These are phyloP conservation scores for Phialophora verrucosa DNA, from an alignment of 2,329 filamentous ascomycete genomes.

Conservation along the genomic window DNA sequence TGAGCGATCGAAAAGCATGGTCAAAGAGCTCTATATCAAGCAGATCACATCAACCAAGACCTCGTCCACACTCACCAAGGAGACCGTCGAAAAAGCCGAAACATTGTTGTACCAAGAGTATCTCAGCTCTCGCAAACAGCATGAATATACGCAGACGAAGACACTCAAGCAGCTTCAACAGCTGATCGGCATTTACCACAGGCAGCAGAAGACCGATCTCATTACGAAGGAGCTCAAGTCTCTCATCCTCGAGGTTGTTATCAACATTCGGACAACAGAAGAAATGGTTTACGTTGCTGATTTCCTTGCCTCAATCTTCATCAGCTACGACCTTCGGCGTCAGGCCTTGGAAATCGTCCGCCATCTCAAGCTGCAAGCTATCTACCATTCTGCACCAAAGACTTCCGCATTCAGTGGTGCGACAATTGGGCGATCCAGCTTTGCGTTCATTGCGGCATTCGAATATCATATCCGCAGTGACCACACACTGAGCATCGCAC, in stretches of 20 bases:
- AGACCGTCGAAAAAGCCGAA: slow-evolving; percentile 22
- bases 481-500: slow-evolving; percentile 44
- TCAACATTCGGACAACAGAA: slow-evolving; percentile 48
- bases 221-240: slow-evolving; percentile 44
- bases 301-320: slow-evolving; percentile 55
- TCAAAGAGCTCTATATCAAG: slow-evolving; percentile 25
- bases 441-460: slow-evolving; percentile 55
- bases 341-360: slow-evolving; percentile 52
- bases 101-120: slow-evolving; percentile 21
- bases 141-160: slow-evolving; percentile 50
- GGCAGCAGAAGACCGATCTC: slow-evolving; percentile 44
- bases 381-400: slow-evolving; percentile 50
- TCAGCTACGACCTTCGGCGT: slow-evolving; percentile 50
- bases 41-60: slow-evolving; percentile 21
- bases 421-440: slow-evolving; percentile 43
- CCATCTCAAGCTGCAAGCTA: slow-evolving; percentile 58
- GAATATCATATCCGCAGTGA: slow-evolving; percentile 51
- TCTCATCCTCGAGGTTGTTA: slow-evolving; percentile 44
- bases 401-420: slow-evolving; percentile 38
- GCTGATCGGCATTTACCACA: slow-evolving; percentile 45
- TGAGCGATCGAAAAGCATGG: slow-evolving; percentile 23
- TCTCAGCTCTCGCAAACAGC: slow-evolving; percentile 41
- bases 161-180: slow-evolving; percentile 47
- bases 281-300: slow-evolving; percentile 44
- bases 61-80: slow-evolving; percentile 21